A percentile compares a stretch with the other conserved stretches of the same genome.
Evolutionary conservation across 179 eudicot species (phyloP).

Genomic region (Corrigiola litoralis): DNA sequence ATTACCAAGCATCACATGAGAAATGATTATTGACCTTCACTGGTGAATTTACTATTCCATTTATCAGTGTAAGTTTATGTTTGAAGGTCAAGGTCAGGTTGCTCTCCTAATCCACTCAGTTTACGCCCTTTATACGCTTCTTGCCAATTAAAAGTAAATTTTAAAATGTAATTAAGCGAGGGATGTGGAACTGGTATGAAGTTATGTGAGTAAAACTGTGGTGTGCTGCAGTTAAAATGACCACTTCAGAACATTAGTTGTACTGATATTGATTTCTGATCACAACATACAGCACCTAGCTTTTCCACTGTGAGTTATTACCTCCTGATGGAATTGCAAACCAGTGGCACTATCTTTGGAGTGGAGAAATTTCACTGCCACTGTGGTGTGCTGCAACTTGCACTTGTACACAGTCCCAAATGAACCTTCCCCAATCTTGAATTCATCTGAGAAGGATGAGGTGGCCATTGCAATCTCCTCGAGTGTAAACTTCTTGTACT

Average conservation of each 20-base stretch:
- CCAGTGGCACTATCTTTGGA: constrained; percentile 45
- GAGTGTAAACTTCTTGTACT: constrained; percentile 66
- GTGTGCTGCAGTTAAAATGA: too few species aligned
- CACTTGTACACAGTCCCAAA: constrained; percentile 76
- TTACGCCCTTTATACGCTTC: too few species aligned
- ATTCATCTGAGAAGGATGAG: constrained; percentile 52
- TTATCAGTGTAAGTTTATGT: too few species aligned
- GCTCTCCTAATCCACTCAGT: too few species aligned
- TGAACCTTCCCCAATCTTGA: constrained; percentile 64
- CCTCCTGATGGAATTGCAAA: constrained; percentile 82
- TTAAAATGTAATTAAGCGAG: too few species aligned
- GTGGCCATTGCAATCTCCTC: constrained; percentile 64
- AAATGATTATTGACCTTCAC: not conserved
- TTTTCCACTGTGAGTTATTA: constrained; percentile 5
- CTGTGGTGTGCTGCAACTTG: constrained; percentile 69
- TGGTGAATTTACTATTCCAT: too few species aligned
- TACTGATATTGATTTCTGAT: too few species aligned
- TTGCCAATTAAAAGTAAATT: too few species aligned
- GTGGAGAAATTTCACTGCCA: constrained; percentile 72
- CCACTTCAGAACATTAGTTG: too few species aligned
- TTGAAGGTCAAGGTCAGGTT: too few species aligned
- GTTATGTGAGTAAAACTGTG: too few species aligned
- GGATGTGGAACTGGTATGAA: too few species aligned
- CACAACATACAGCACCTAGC: not conserved
- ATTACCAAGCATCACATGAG: constrained; percentile 1